These are phyloP conservation scores for Gracilaria domingensis DNA, from an alignment of 23 red algal species.

Conservation along the genomic window DNA sequence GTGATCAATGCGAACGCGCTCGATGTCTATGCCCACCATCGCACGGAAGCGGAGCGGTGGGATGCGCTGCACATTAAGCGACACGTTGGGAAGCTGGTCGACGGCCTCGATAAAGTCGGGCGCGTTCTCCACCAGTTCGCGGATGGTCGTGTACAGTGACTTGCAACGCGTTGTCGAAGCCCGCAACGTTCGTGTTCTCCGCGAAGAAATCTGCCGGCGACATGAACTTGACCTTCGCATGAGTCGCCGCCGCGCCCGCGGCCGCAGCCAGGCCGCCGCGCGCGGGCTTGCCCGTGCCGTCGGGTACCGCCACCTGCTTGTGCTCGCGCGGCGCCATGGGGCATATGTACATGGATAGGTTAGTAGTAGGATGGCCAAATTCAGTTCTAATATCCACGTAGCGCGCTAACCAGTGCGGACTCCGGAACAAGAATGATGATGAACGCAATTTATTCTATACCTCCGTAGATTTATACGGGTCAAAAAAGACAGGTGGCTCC, in stretches of 20 bases:
- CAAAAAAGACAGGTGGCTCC: no score
- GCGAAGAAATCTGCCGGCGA: conserved; percentile 95
- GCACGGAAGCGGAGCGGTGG: conserved; percentile 29
- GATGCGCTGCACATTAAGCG: conserved; percentile 67
- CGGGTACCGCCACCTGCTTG: no score
- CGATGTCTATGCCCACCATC: conserved; percentile 50
- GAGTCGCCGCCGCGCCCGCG: neutral
- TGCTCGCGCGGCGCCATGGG: no score
- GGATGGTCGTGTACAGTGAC: conserved; percentile 91
- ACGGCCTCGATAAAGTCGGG: conserved; percentile 85
- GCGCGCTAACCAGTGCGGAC: no score
- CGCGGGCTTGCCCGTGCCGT: no score
- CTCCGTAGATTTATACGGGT: no score
- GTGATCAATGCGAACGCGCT: conserved; percentile 40
- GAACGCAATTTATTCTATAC: no score
- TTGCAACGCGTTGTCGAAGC: conserved; percentile 94
- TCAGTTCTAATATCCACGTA: no score
- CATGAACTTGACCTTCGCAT: conserved; percentile 77
- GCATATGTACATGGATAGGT: no score
- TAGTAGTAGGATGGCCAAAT: no score
- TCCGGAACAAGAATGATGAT: no score
- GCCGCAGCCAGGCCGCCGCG: no score
- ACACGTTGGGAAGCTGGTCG: conserved; percentile 59
- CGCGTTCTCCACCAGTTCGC: conserved; percentile 94
- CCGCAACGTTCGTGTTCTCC: conserved; percentile 97